Evolutionary conservation across 257 asterid species (phyloP), one percentile per base, ranked within the genome.

Genomic region (Penstemon davidsonii): DNA sequence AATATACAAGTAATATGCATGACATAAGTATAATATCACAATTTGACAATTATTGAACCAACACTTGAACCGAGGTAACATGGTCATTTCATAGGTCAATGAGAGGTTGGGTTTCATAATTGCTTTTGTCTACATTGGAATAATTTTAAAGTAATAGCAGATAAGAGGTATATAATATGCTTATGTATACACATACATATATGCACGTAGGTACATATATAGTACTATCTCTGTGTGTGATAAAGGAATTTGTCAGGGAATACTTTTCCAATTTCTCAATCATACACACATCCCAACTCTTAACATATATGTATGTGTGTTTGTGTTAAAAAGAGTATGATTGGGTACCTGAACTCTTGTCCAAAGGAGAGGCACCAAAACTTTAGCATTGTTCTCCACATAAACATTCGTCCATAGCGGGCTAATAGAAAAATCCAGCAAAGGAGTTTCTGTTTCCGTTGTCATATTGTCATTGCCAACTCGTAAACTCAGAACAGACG

Each of bases 371-470:
- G 98, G 98, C 76, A 92, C 98, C 74, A 92, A 76, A 64, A 90
- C 91, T 82, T 86, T 92, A 72, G 97, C 98, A 74, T 85, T 85
- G 82, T 92, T 88, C 85, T 92, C 98, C 75, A 92, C 88, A 75
- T 83, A 92, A 63, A 92, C 97, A 87, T 92, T 92, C 58, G 95
- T 85, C 98, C 98, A 92, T 53, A 86, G 80, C 5, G 97, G 98
- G 77, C 88, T 90, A 69, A 90, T 90, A 51, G 98, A 90, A 81
- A 92, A 92, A 79, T 86, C 93, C 79, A 92, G 85, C 79, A 92
- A 79, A 59, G 98, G 98, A 67, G 98, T 92, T 81, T 92, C 98
- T 18, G 98, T 90, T 82, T 92, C 95, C 43, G 98, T 89, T 58
- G 97, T 90, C 66, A 89, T 68, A 76, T 92, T 90, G 68, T 86